Base-by-base conservation (phyloP, 2,329 filamentous ascomycete species). In the Pseudogymnoascus sp. region DNA sequence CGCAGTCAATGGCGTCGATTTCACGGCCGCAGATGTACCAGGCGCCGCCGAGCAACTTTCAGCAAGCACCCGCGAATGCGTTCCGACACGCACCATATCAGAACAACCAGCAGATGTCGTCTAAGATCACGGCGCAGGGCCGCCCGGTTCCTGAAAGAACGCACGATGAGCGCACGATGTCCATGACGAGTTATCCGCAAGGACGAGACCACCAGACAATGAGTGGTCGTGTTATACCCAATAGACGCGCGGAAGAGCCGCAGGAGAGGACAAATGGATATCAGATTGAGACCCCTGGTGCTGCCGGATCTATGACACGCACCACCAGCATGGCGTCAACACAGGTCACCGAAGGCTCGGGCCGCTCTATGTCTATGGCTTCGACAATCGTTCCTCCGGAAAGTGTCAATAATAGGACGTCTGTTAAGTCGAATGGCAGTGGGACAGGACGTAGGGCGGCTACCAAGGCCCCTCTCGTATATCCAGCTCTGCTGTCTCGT, bases 151-250 rank as follows among this genome's bases (percentile, higher is more conserved):
- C 95, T 1, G 93, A 97, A 73, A 87, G 93, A 62, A 60, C 36
- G 10, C 89, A 93, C 66, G 91, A 96, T 70, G 93, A 97, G 75
- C 86, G 95, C 64, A 88, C 95, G 67, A 97, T 97, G 95, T 96
- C 93, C 53, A 89, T 99, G 88, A 95, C 89, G 4, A 91, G 90
- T 8, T 90, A 91, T 69, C 82, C 88, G 2, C 82, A 89, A 62
- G 91, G 96, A 69, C 83, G 84, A 65, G 89, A 90, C 70, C 89
- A 95, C 74, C 93, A 97, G 76, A 97, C 93, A 5, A 96, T 93
- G 85, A 96, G 90, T 73, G 95, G 95, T 59, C 85, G 95, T 68
- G 83, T 96, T 18, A 96, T 99, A 68, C 95, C 95, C 2, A 90
- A 88, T 70, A 84, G 90, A 75, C 81, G 79, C 78, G 70, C 79